A percentile compares a stretch with the other conserved stretches of the same genome.
phyloP scores from a whole-genome alignment of 495 filamentous ascomycete genomes.

The Aspergillus steynii region DNA sequence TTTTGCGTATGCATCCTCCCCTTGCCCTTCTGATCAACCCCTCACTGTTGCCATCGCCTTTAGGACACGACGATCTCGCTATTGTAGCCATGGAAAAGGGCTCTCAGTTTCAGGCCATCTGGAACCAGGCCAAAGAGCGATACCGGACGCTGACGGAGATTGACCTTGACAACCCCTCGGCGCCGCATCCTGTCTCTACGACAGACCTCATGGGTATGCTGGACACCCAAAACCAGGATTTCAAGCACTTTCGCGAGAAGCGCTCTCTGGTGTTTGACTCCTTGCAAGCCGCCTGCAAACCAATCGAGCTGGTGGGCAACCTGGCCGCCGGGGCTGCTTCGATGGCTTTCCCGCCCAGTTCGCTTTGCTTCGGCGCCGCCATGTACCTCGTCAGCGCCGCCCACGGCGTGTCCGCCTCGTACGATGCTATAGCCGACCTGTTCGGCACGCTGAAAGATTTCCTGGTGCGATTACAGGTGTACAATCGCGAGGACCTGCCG shows the following conservation, averaged over 20 bases:
- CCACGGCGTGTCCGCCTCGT: constrained; percentile 29
- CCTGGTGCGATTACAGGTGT: constrained; percentile 28
- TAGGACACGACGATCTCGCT: not conserved
- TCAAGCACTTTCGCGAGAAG: constrained; percentile 23
- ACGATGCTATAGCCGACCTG: constrained; percentile 33
- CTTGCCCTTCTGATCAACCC: no score
- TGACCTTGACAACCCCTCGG: not conserved
- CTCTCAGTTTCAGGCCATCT: not conserved
- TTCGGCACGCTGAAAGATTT: constrained; percentile 31
- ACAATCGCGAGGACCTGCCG: constrained; percentile 27
- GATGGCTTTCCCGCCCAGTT: constrained; percentile 29
- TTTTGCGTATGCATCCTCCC: not conserved
- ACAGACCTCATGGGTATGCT: constrained; percentile 10
- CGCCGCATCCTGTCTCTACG: not conserved
- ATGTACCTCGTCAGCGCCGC: constrained; percentile 32
- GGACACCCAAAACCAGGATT: constrained; percentile 17
- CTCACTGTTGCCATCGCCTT: not conserved
- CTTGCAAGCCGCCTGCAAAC: constrained; percentile 19
- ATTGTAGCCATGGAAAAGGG: not conserved
- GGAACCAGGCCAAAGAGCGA: not conserved
- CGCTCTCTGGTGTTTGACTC: constrained; percentile 18
- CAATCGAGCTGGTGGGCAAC: constrained; percentile 30
- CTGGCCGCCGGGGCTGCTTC: constrained; percentile 25
- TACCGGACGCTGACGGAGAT: not conserved
- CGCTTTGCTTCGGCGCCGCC: constrained; percentile 31